Evolutionary conservation across 192 early-diverging fungal species (phyloP), one percentile per base, ranked within the genome.

Genomic region (Chytriomyces sp.): DNA sequence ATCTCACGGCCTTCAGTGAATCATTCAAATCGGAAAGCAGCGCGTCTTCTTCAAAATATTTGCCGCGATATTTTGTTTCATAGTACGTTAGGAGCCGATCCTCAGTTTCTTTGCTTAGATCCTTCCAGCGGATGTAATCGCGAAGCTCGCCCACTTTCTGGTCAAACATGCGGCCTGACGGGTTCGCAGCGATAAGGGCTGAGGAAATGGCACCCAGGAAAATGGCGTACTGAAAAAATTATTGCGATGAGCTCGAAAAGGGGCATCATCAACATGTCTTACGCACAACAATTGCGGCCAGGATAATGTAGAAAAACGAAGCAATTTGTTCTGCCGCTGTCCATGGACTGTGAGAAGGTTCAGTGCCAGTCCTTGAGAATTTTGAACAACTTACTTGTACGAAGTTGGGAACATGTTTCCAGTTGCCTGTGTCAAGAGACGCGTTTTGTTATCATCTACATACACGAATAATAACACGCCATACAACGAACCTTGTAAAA

Each of bases 121-220:
- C 63, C 62, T 87, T 87, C 75, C 81, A 82, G 2, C 43, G 59
- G 74, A 85, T 77, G 73, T 87, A 87, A 47, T 87, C 77, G 23
- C 74, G 77, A 5, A 87, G 77, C 75, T 87, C 83, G 26, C 85
- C 86, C 28, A 35, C 28, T 35, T 35, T 35, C 28, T 35, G 28
- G 28, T 35, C 28, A 35, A 35, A 35, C 28, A 77, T 53, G 6
- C 78, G 64, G 1, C 83, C 83, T 23, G 70, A 78, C 35, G 82
- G 59, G 57, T 86, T 82, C 45, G 85, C 16, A 2, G 24, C 9
- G 10, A 75, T 61, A 2, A 43, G 43, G 1, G 62, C 26, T 61
- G 18, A 83, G 75, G 64, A 82, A 64, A 61, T 67, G 84, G 67
- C 84, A 82, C 28, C 28, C 28, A 35, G 28, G 28, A 35, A 35